Conservation (phyloP, 805 yeast species). For the Cyberlindnera suaveolens region DNA sequence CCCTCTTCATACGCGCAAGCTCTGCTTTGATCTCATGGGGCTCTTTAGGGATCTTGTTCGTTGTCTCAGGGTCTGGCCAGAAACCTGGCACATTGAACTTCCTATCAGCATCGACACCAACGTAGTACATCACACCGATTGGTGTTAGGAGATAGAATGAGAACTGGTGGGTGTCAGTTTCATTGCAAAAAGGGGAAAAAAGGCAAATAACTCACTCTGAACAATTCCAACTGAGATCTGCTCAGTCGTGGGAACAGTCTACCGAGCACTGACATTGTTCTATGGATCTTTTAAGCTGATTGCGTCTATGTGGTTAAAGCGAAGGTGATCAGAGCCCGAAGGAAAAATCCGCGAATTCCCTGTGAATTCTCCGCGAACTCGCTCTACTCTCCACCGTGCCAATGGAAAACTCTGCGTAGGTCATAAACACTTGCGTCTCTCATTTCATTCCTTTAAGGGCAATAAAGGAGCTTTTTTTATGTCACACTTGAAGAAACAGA, state of each 20-base stretch:
- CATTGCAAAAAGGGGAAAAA: not conserved
- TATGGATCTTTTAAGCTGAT: not conserved
- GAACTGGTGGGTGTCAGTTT: conserved; percentile 52
- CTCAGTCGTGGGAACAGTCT: conserved; percentile 25
- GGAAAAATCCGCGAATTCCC: too few species aligned
- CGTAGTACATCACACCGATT: conserved; percentile 86
- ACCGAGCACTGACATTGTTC: conserved; percentile 5
- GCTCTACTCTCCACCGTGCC: too few species aligned
- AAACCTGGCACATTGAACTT: conserved; percentile 89
- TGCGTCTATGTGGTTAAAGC: not conserved
- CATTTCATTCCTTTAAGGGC: too few species aligned
- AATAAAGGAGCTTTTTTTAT: not conserved
- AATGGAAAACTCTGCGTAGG: too few species aligned
- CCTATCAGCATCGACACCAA: conserved; percentile 83
- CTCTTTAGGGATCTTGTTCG: conserved; percentile 88
- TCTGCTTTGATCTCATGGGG: conserved; percentile 89
- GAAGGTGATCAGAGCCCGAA: not conserved
- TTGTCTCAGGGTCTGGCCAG: conserved; percentile 94
- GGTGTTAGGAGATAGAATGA: conserved; percentile 84
- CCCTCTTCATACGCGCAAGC: conserved; percentile 78
- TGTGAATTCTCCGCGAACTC: too few species aligned
- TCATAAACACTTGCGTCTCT: too few species aligned
- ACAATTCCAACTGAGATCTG: conserved; percentile 48
- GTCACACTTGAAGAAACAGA: conserved; percentile 24
- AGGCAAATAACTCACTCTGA: conserved; percentile 31